Conservation (phyloP, 2,329 filamentous ascomycete genomes). For the Trichoderma semiorbis region DNA sequence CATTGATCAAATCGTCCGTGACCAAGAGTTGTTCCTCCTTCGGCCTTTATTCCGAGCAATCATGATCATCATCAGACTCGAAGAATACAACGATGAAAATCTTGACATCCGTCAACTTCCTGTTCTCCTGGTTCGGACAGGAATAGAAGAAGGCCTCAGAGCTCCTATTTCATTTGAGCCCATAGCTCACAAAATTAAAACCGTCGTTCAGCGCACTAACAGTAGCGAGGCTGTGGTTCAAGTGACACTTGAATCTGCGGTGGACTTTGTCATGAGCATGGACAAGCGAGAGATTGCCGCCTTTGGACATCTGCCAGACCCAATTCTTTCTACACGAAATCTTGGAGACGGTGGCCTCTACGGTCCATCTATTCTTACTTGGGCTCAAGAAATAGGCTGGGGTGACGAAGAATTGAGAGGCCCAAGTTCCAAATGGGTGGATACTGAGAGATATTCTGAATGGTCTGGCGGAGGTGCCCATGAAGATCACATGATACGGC, state of each 20-base stretch:
- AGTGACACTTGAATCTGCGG: background rate
- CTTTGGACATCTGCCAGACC: background rate
- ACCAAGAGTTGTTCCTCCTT: background rate
- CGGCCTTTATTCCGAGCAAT: background rate
- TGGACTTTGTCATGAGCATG: background rate
- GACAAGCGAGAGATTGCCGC: background rate
- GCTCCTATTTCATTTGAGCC: constrained; percentile 9
- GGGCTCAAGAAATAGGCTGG: background rate
- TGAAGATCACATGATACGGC: background rate
- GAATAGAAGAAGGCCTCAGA: constrained; percentile 9
- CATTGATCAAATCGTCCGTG: background rate
- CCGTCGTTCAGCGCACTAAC: background rate
- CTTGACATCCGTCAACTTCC: constrained; percentile 3
- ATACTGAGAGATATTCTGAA: background rate
- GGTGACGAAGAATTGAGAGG: background rate
- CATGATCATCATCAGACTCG: background rate
- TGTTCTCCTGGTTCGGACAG: constrained; percentile 8
- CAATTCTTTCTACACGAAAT: background rate
- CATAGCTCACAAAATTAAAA: background rate
- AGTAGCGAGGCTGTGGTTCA: background rate
- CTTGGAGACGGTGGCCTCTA: background rate
- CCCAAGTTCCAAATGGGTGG: background rate
- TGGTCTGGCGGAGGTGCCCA: background rate
- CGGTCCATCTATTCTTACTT: background rate
- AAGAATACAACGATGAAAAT: background rate